A percentile compares a stretch with the other conserved stretches of the same genome.
Evolutionary conservation across 495 filamentous ascomycete species (phyloP).

Genomic region (Penicillium canescens): DNA sequence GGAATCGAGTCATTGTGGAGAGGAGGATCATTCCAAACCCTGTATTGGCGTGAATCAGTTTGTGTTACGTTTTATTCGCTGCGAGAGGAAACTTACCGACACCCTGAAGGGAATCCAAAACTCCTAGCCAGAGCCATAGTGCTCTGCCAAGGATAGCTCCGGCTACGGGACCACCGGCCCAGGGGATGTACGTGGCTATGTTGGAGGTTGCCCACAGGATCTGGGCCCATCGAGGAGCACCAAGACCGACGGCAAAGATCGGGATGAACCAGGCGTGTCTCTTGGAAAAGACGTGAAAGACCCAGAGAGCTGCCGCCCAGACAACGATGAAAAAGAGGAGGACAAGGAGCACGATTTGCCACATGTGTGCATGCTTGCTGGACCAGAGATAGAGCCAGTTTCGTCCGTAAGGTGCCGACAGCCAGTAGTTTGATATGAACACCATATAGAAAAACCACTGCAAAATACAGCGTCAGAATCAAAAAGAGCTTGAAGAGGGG

Average conservation of each 20-base stretch:
- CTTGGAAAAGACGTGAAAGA: slow-evolving; percentile 45
- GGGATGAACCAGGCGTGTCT: slow-evolving; percentile 50
- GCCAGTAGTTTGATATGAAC: slow-evolving; percentile 42
- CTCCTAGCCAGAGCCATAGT: slow-evolving; percentile 52
- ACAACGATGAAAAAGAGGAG: slow-evolving; percentile 47
- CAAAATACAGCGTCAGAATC: slow-evolving; percentile 6
- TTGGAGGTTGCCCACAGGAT: slow-evolving; percentile 52
- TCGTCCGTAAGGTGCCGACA: slow-evolving; percentile 48
- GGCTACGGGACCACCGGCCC: slow-evolving; percentile 42
- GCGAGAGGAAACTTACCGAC: slow-evolving; percentile 21
- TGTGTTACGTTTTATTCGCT: slow-evolving; percentile 4
- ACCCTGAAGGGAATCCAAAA: slow-evolving; percentile 48
- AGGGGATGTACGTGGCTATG: slow-evolving; percentile 46
- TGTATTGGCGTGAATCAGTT: slow-evolving; percentile 59
- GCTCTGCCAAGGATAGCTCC: slow-evolving; percentile 46
- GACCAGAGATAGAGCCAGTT: slow-evolving; percentile 53
- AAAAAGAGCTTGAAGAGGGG: not conserved
- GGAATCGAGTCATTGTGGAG: slow-evolving; percentile 61
- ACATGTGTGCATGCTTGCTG: slow-evolving; percentile 39
- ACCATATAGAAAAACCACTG: slow-evolving; percentile 35
- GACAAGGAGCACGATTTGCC: slow-evolving; percentile 44
- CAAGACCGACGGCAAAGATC: slow-evolving; percentile 52
- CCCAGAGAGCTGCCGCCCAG: slow-evolving; percentile 39
- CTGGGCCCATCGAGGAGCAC: slow-evolving; percentile 49
- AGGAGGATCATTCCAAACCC: slow-evolving; percentile 66